Base-by-base conservation (phyloP, 176 grass and related monocot species). In the Cenchrus purpureus region DNA sequence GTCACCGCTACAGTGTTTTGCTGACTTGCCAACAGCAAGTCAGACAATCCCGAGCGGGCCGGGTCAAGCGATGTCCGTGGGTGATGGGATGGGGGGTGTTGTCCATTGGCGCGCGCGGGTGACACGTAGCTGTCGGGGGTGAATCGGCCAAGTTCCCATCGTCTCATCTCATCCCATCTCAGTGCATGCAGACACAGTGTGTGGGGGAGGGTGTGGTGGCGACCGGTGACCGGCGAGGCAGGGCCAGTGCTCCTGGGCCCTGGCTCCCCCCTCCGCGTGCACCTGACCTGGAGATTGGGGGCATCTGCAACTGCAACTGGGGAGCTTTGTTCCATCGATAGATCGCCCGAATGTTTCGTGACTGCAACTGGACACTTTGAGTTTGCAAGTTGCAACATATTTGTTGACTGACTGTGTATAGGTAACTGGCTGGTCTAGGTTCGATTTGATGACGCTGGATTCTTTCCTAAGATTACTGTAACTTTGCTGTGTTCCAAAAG, bases 81-180 rank as follows among this genome's bases (percentile, higher is more conserved):
- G 8, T 6, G 70, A 69, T 53, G 48, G 15, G 15, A 43, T 49
- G 80, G 71, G 83, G 14, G 3, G n/a, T 63, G 64, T 31, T 20
- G 73, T 78, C 88, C 74, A 73, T 49, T 79, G 88, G 88, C 88
- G 73, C 64, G 37, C 25, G 7, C 14, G 59, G 74, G 17, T 68
- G 89, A 90, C 89, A 87, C 89, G 89, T 83, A 87, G 8, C 14
- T 58, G 71, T 68, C 82, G 25, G 6, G 44, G 28, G 3, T 2
- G 79, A 25, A 17, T 12, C 19, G 78, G 20, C 28, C 86, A 77
- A 82, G 44, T 11, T 54, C 0, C 3, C 44, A 3, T 20, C 10
- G 37, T 2, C 25, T 13, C 2, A 11, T 40, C 0, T 13, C 44
- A 3, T 20, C 10, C n/a, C 55, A 20, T 2, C 25, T 13, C 2